These are phyloP conservation scores for Corymbia calophylla DNA, from an alignment of 441 rosid species.

Conservation along the genomic window DNA sequence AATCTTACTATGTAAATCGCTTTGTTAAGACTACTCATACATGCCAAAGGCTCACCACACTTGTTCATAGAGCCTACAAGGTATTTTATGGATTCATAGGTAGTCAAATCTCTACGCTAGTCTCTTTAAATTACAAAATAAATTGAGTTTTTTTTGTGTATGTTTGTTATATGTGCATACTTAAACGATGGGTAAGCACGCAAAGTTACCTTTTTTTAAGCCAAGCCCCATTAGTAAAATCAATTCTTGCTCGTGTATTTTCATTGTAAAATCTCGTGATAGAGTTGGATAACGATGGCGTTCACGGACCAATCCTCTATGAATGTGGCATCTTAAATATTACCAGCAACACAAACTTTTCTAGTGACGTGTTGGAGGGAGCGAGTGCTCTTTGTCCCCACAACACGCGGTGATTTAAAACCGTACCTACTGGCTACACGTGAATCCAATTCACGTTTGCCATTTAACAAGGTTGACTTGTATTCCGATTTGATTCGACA, in stretches of 20 bases:
- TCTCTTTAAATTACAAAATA: not conserved
- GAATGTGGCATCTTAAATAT: not conserved
- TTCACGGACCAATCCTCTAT: not conserved
- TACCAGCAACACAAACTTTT: not conserved
- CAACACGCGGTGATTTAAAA: not conserved
- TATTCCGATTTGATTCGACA: not conserved
- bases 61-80: not conserved
- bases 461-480: no score
- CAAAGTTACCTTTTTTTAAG: not conserved
- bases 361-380: not conserved
- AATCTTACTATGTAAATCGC: not conserved
- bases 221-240: not conserved
- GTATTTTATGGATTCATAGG: not conserved
- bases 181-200: not conserved
- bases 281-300: not conserved
- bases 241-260: not conserved
- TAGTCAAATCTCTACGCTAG: not conserved
- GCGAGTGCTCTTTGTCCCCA: not conserved
- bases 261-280: not conserved
- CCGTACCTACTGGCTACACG: accelerated
- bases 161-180: not conserved
- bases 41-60: not conserved
- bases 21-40: accelerated
- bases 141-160: not conserved
- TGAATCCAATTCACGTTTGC: not conserved